Base-by-base conservation (phyloP, 2,329 filamentous ascomycete species). In the Colletotrichum liriopes region DNA sequence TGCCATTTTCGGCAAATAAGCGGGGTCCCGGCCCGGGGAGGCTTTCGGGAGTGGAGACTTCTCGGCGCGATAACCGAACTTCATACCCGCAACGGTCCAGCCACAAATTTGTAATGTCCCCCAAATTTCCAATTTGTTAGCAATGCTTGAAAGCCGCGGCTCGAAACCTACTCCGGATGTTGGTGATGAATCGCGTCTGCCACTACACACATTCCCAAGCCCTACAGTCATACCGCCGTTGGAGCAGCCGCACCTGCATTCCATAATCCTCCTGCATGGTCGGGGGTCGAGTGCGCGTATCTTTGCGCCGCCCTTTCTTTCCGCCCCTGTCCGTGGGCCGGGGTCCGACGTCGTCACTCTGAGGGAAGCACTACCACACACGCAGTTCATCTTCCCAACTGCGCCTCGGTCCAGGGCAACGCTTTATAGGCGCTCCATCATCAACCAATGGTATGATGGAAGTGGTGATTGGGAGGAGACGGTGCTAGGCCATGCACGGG, bases 371-470 rank as follows among this genome's bases (percentile, higher is more conserved):
- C 81, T 88, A 12, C 82, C 85, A 0, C 73, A 85, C 59, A 82
- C 84, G 3, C 86, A 84, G 58, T 85, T 89, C 71, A 77, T 89
- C 55, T 88, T 90, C 74, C 87, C 86, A 3, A 85, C 83, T 0
- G 87, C 88, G 0, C 81, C 84, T 16, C 76, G 80, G 6, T 74
- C 74, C 11, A 73, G 81, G 11, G 80, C 81, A 9, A 75, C 74
- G 39, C 78, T 81, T 55, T 82, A 81, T 55, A 78, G 78, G 16
- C 79, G 80, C 5, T 77, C 76, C 32, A 64, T 77, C 51, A 80
- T 81, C 35, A 79, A 79, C 41, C 80, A 82, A 72, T 82, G 81
- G 81, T 82, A 80, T 41, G 81, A 82, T 60, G 80, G 80, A 29
- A 77, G 78, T 16, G 80, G 81, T 0, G 80, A 81, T 67, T 82